Conservation (phyloP, 352 stramenopile species). For the Globisporangium recalcitrans region DNA sequence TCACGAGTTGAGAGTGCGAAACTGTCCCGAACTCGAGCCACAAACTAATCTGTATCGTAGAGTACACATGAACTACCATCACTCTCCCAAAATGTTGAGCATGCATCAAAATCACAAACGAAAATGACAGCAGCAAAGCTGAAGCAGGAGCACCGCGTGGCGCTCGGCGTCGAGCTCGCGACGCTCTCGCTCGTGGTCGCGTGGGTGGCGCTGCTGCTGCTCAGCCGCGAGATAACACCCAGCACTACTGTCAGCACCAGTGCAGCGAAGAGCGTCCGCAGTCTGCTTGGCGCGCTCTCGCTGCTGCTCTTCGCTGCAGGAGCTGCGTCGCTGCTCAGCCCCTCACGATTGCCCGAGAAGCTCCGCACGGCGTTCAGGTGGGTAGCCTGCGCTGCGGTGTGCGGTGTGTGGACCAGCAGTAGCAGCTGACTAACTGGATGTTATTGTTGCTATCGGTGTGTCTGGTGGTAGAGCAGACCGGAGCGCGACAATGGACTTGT, state of each 20-base stretch:
- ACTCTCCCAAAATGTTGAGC: neutral
- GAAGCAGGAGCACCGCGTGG: conserved; percentile 8
- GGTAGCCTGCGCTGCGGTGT: neutral
- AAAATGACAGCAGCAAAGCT: conserved; percentile 2
- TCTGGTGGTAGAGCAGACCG: conserved; percentile 22
- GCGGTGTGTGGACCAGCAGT: no score
- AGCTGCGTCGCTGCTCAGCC: neutral
- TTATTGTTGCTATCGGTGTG: neutral
- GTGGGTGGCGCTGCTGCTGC: conserved; percentile 5
- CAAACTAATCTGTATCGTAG: neutral
- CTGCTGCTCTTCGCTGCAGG: conserved; percentile 2
- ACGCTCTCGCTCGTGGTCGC: conserved; percentile 3
- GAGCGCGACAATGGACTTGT: conserved; percentile 56
- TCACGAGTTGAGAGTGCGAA: neutral
- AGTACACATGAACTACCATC: neutral
- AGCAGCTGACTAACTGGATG: neutral
- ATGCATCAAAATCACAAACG: neutral
- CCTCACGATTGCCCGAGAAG: conserved; percentile 1
- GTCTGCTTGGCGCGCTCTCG: conserved; percentile 1
- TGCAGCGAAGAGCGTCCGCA: neutral
- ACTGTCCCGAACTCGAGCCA: neutral
- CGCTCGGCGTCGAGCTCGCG: conserved; percentile 11
- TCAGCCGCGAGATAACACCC: neutral
- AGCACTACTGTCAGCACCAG: no score
- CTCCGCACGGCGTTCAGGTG: conserved; percentile 12